phyloP scores from a whole-genome alignment of 1,284 basidiomycete genomes.

The Austroboletus novae-zelandiae region DNA sequence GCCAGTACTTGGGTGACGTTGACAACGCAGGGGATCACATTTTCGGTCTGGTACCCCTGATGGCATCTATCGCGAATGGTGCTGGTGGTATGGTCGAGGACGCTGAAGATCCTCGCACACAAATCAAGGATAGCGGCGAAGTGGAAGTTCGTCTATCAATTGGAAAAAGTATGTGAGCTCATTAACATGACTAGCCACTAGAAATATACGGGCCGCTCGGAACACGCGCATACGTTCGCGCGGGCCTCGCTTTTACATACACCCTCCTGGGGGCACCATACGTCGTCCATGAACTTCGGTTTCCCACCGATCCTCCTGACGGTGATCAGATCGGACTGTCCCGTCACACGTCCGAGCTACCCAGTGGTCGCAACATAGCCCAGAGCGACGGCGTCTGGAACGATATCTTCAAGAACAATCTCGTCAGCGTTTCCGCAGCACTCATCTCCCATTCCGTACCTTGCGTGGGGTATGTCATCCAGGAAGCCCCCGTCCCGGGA shows the following conservation, averaged over 20 bases:
- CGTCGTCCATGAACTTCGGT: constrained; percentile 87
- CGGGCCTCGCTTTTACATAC: constrained; percentile 68
- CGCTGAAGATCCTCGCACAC: constrained; percentile 54
- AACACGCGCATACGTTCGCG: constrained; percentile 80
- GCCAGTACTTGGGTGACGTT: not conserved
- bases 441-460: constrained; percentile 82
- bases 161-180: constrained; percentile 1
- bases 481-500: constrained; percentile 75
- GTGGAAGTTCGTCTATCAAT: constrained; percentile 29
- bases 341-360: constrained; percentile 55
- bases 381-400: constrained; percentile 70
- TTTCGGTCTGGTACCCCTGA: constrained; percentile 75
- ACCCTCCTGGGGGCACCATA: constrained; percentile 71
- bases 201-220: constrained; percentile 91
- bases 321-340: constrained; percentile 50
- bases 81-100: constrained; percentile 63
- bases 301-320: constrained; percentile 49
- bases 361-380: constrained; percentile 64
- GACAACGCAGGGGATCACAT: constrained; percentile 73
- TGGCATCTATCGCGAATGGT: constrained; percentile 67
- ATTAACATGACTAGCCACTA: constrained; percentile 44
- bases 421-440: constrained; percentile 77
- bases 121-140: constrained; percentile 26
- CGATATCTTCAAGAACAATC: constrained; percentile 57
- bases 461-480: constrained; percentile 81